phyloP scores from a whole-genome alignment of 148 eudicot genomes.

The Cornus suecica region DNA sequence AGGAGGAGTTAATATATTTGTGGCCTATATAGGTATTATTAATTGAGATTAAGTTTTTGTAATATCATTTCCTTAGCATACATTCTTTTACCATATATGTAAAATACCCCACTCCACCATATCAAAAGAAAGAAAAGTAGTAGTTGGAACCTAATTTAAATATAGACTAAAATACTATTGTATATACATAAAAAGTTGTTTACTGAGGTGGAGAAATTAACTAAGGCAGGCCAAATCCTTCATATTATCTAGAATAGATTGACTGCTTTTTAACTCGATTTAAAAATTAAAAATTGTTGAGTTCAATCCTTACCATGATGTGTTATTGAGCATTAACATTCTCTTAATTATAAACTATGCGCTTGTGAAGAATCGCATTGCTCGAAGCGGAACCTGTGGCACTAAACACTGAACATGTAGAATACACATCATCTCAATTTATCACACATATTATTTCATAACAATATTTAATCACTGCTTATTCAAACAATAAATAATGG shows the following conservation, averaged over 20 bases:
- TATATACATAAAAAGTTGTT: not conserved
- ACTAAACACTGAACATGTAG: not conserved
- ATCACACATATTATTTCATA: not conserved
- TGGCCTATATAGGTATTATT: no score
- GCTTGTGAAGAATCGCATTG: not conserved
- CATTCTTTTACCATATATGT: no score
- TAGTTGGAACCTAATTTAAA: not conserved
- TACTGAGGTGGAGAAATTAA: not conserved
- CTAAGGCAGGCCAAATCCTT: no score
- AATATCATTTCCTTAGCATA: no score
- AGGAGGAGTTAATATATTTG: no score
- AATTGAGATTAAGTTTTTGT: no score
- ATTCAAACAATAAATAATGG: no score
- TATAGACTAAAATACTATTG: not conserved
- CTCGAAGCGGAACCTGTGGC: not conserved
- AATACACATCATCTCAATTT: not conserved
- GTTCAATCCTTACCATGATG: not conserved
- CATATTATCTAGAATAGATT: no score
- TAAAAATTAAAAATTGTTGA: not conserved
- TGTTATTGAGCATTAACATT: not conserved
- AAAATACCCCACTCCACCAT: no score
- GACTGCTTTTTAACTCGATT: no score
- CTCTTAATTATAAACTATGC: slow-evolving; percentile 3
- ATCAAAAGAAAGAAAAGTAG: no score
- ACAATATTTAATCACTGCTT: no score